Conservation (phyloP, 768 basidiomycete species). For the Boletus bicolor region DNA sequence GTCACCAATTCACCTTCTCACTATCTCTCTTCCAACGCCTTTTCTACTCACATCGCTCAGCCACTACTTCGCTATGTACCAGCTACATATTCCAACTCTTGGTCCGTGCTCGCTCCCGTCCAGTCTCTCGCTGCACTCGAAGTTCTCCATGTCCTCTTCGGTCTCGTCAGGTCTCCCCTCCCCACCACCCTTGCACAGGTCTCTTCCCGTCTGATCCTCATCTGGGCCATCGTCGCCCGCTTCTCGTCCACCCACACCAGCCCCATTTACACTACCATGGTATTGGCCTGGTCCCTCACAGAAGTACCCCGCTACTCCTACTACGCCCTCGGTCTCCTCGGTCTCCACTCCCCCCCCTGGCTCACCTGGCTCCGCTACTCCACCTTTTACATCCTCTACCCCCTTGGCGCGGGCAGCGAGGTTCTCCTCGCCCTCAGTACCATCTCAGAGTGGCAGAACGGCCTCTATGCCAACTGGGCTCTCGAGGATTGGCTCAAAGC, state of each 20-base stretch:
- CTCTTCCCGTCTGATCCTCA: slow-evolving; percentile 71
- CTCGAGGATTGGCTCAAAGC: slow-evolving; percentile 56
- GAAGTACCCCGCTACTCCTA: slow-evolving; percentile 91
- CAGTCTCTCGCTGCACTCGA: slow-evolving; percentile 86
- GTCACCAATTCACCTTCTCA: not conserved
- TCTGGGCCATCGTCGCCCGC: slow-evolving; percentile 69
- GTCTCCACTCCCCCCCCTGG: slow-evolving; percentile 48
- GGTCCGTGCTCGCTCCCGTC: slow-evolving; percentile 63
- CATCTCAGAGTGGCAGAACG: slow-evolving; percentile 51
- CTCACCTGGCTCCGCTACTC: slow-evolving; percentile 84
- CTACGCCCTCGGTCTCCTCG: slow-evolving; percentile 70
- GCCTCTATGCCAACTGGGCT: slow-evolving; percentile 46
- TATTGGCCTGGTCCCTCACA: slow-evolving; percentile 87
- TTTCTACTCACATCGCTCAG: slow-evolving; percentile 36
- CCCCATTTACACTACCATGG: slow-evolving; percentile 87
- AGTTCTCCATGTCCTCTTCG: slow-evolving; percentile 72
- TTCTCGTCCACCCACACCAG: slow-evolving; percentile 51
- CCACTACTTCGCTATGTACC: slow-evolving; percentile 36
- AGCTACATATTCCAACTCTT: slow-evolving; percentile 50
- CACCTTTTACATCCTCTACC: slow-evolving; percentile 92
- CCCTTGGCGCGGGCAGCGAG: slow-evolving; percentile 87
- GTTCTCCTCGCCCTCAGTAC: slow-evolving; percentile 79
- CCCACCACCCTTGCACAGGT: slow-evolving; percentile 79
- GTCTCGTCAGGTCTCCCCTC: slow-evolving; percentile 77
- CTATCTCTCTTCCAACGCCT: slow-evolving; percentile 36